These are phyloP conservation scores for Cylindrotheca closterium DNA, from an alignment of 108 stramenopile genomes.

Conservation along the genomic window DNA sequence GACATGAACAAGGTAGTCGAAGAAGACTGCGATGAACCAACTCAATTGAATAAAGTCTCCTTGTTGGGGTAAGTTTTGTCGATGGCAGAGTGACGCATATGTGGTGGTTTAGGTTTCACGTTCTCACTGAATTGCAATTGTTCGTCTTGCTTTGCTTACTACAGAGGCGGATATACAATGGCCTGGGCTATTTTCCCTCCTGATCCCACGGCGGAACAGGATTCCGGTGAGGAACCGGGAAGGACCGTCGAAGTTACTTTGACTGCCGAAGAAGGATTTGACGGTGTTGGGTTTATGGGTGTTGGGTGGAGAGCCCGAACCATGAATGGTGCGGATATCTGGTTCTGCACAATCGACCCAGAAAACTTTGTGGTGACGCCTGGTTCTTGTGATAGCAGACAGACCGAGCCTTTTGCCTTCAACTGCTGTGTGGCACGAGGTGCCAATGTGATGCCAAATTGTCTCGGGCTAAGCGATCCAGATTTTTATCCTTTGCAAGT, in stretches of 20 bases:
- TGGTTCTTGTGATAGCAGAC: neutral
- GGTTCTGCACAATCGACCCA: conserved; percentile 3
- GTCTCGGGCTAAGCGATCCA: neutral
- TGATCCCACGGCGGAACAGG: no score
- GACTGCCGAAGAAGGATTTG: neutral
- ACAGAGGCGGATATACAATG: no score
- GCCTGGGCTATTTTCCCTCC: no score
- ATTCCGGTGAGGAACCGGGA: neutral
- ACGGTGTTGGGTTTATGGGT: conserved; percentile 11
- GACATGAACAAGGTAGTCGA: neutral
- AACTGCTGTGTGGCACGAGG: neutral
- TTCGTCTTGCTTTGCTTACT: no score
- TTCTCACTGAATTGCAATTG: no score
- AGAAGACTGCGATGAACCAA: neutral
- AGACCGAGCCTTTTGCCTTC: neutral
- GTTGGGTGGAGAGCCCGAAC: conserved; percentile 4
- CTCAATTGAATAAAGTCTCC: neutral
- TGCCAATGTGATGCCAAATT: neutral
- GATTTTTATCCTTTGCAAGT: neutral
- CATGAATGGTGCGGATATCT: conserved; percentile 17
- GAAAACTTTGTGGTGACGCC: neutral
- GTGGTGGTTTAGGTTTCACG: no score
- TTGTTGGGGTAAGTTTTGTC: conserved; percentile 2
- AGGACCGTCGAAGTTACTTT: conserved; percentile 8
- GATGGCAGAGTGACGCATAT: neutral